Evolutionary conservation across 2,329 filamentous ascomycete species (phyloP).

Genomic region (Trichoderma hamatum): DNA sequence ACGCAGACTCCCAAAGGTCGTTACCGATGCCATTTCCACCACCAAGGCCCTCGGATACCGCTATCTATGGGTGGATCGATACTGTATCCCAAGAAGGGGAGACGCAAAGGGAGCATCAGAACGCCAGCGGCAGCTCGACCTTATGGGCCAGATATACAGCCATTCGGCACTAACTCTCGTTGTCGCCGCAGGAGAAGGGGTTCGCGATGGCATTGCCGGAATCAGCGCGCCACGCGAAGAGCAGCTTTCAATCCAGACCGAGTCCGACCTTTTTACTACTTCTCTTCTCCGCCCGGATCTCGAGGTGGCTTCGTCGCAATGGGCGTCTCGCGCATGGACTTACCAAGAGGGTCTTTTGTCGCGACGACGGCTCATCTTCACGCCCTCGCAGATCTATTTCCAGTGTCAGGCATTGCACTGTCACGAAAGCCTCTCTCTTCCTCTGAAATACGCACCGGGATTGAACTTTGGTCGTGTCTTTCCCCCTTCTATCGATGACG

Average conservation of each 20-base stretch:
- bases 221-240: conserved; percentile 40
- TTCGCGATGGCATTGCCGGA: conserved; percentile 41
- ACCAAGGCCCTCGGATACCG: conserved; percentile 40
- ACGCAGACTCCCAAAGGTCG: conserved; percentile 35
- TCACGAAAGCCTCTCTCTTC: conserved; percentile 42
- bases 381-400: conserved; percentile 44
- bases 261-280: conserved; percentile 41
- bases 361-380: conserved; percentile 43
- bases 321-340: conserved; percentile 43
- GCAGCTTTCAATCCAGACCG: conserved; percentile 42
- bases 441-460: conserved; percentile 38
- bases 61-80: conserved; percentile 45
- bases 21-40: conserved; percentile 41
- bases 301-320: conserved; percentile 41
- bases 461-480: conserved; percentile 42
- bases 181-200: conserved; percentile 39
- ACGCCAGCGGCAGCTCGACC: conserved; percentile 36
- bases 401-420: conserved; percentile 44
- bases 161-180: conserved; percentile 42
- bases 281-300: conserved; percentile 42
- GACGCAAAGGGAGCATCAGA: conserved; percentile 30
- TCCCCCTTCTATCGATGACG: conserved; percentile 31
- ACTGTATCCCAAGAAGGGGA: conserved; percentile 38
- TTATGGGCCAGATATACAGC: conserved; percentile 42
- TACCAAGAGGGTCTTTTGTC: conserved; percentile 44